A percentile compares a stretch with the other conserved stretches of the same genome.
Conservation (phyloP, 148 eudicot genomes). For the Vaccinium myrtillus region DNA sequence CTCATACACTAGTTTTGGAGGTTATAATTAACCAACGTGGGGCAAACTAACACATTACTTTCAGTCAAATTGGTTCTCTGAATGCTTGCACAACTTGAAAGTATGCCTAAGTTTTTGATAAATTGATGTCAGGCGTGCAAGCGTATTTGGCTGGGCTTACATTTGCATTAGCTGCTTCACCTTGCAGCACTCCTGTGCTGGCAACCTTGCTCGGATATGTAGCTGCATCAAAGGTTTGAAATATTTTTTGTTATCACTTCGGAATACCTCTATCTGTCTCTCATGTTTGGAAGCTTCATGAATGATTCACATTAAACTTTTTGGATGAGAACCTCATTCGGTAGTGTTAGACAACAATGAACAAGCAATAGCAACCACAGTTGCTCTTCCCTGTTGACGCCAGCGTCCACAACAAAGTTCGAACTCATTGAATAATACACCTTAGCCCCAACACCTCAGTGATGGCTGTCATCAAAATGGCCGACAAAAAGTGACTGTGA, state of each 20-base stretch:
- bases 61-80: constrained; percentile 3
- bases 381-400: not conserved
- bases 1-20: too few relatives aligned
- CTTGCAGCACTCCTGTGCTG: constrained; percentile 97
- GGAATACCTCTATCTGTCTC: not conserved
- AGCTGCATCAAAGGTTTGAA: constrained; percentile 71
- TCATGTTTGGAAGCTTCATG: not conserved
- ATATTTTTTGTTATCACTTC: not conserved
- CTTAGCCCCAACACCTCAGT: not conserved
- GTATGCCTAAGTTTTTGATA: constrained; percentile 1
- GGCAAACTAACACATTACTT: not conserved
- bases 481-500: not conserved
- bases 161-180: constrained; percentile 98
- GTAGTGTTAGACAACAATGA: not conserved
- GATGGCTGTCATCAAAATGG: not conserved
- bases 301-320: not conserved
- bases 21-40: too few relatives aligned
- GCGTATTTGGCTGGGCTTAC: constrained; percentile 98
- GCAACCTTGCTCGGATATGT: constrained; percentile 92
- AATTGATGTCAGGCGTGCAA: constrained; percentile 68
- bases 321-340: not conserved
- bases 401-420: not conserved
- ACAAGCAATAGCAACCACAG: not conserved
- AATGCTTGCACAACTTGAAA: not conserved
- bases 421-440: not conserved